Evolutionary conservation across 495 filamentous ascomycete species (phyloP).

Genomic region (Trichoderma asperelloides): DNA sequence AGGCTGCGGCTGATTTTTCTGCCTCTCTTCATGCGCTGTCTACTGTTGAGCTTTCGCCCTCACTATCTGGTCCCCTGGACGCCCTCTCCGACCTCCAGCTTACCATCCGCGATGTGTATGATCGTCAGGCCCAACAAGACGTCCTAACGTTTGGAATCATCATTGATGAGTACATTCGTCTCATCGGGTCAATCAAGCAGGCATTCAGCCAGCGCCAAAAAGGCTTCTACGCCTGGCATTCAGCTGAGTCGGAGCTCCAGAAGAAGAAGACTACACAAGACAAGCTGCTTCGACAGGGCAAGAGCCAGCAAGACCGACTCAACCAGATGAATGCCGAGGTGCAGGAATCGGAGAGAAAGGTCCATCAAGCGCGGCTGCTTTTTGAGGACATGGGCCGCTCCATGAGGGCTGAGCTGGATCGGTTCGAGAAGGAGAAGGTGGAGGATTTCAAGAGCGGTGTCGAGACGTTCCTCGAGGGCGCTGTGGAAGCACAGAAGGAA

Average conservation of each 20-base stretch:
- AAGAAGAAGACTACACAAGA: slow-evolving; percentile 83
- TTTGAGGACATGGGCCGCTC: slow-evolving; percentile 97
- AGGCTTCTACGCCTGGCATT: slow-evolving; percentile 86
- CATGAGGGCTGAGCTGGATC: slow-evolving; percentile 82
- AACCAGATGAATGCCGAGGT: slow-evolving; percentile 89
- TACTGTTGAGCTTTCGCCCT: slow-evolving; percentile 77
- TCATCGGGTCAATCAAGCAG: slow-evolving; percentile 88
- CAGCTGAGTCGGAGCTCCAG: slow-evolving; percentile 75
- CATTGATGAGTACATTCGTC: slow-evolving; percentile 93
- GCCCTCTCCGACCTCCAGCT: slow-evolving; percentile 86
- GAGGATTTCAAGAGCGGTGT: slow-evolving; percentile 98
- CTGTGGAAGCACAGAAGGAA: slow-evolving; percentile 98
- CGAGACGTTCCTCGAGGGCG: slow-evolving; percentile 92
- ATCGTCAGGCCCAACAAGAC: slow-evolving; percentile 95
- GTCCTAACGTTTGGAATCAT: slow-evolving; percentile 93
- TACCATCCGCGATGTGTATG: slow-evolving; percentile 88
- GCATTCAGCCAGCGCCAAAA: slow-evolving; percentile 90
- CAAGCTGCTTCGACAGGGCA: slow-evolving; percentile 84
- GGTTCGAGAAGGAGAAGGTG: slow-evolving; percentile 95
- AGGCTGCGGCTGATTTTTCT: slow-evolving; percentile 88
- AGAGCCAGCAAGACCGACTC: slow-evolving; percentile 88
- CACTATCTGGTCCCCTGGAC: slow-evolving; percentile 81
- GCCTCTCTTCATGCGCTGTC: slow-evolving; percentile 83
- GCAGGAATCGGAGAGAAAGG: slow-evolving; percentile 80
- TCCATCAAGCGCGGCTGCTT: slow-evolving; percentile 79